phyloP scores from a whole-genome alignment of 2,329 filamentous ascomycete genomes.

The Esteya vermicola region DNA sequence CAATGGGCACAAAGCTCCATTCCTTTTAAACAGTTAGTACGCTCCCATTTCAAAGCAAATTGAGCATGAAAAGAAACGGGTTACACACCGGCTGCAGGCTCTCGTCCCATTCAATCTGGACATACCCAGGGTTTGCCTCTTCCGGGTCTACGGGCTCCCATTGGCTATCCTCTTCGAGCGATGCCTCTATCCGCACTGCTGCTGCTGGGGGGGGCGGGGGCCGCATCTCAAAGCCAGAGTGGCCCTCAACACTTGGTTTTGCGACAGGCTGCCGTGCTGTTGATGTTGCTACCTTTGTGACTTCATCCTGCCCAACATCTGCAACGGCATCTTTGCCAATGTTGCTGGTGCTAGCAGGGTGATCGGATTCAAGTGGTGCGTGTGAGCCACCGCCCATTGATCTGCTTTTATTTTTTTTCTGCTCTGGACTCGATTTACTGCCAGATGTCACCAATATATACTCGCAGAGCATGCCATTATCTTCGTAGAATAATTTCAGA shows the following conservation, averaged over 20 bases:
- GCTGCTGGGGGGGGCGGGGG: conserved; percentile 26
- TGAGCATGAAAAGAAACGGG: conserved; percentile 13
- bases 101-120: conserved; percentile 61
- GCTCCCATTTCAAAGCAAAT: neutral
- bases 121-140: conserved; percentile 49
- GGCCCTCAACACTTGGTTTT: conserved; percentile 18
- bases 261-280: conserved; percentile 15
- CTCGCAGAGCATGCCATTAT: conserved; percentile 55
- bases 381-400: neutral
- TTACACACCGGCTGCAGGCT: conserved; percentile 42
- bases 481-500: conserved; percentile 57
- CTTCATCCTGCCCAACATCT: too few relatives aligned
- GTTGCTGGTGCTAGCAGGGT: neutral
- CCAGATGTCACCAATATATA: conserved; percentile 76
- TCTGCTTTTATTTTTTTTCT: conserved; percentile 12
- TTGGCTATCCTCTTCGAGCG: conserved; percentile 53
- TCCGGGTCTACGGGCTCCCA: conserved; percentile 56
- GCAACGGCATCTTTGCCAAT: too few relatives aligned
- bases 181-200: conserved; percentile 47
- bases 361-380: neutral
- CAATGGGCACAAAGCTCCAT: conserved; percentile 23
- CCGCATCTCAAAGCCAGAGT: conserved; percentile 18
- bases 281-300: too few relatives aligned
- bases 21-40: conserved; percentile 4
- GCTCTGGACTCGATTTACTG: conserved; percentile 34